Conservation (phyloP, 371 early-diverging fungal species). For the Mucor saturninus region DNA sequence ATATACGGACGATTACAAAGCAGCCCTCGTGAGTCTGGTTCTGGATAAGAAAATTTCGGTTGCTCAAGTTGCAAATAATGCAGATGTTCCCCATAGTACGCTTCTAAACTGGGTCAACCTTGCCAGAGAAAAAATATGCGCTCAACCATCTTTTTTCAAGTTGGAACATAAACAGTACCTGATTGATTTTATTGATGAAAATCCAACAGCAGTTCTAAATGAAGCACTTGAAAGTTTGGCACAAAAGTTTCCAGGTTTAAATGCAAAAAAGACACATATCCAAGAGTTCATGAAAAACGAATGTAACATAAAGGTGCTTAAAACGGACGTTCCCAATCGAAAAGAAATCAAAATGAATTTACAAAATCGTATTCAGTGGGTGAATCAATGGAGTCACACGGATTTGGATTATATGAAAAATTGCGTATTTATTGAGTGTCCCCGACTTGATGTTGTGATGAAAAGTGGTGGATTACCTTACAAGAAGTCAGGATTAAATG, state of each 20-base stretch:
- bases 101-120: background rate
- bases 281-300: background rate
- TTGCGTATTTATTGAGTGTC: background rate
- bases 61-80: no score
- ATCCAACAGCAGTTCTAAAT: background rate
- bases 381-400: background rate
- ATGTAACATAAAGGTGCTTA: background rate
- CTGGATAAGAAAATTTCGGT: no score
- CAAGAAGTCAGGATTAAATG: background rate
- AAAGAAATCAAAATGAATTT: background rate
- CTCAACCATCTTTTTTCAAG: background rate
- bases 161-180: background rate
- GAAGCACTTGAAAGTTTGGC: constrained; percentile 1
- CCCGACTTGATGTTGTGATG: background rate
- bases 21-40: no score
- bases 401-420: background rate
- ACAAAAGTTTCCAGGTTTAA: background rate
- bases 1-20: no score
- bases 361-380: background rate
- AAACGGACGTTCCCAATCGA: background rate
- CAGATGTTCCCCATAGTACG: no score
- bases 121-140: background rate
- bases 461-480: background rate
- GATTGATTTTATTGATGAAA: background rate
- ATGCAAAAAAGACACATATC: background rate